These are phyloP conservation scores for Mucor lusitanicus DNA, from an alignment of 371 early-diverging fungal species.

Conservation along the genomic window DNA sequence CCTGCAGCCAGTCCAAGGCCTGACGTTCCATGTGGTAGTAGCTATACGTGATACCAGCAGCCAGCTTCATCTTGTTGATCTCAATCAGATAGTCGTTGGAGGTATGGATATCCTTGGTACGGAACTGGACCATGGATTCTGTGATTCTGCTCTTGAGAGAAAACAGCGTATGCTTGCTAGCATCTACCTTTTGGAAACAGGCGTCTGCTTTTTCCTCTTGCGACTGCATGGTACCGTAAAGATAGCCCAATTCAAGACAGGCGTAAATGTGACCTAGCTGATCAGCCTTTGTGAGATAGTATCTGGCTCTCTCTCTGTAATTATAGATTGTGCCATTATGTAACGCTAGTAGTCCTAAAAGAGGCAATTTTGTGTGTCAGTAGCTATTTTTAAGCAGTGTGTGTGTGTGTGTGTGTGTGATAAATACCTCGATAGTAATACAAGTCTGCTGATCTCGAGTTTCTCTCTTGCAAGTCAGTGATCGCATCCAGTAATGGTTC, in stretches of 20 bases:
- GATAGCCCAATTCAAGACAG: conserved; percentile 21
- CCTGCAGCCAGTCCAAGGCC: conserved; percentile 22
- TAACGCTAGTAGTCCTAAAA: conserved; percentile 14
- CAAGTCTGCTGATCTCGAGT: conserved; percentile 1
- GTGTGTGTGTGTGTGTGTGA: not conserved
- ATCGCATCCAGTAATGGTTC: conserved; percentile 2
- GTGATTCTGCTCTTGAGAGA: conserved; percentile 11
- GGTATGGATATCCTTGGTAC: conserved; percentile 1
- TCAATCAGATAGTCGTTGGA: conserved; percentile 14
- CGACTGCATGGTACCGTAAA: conserved; percentile 8
- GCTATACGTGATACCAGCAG: conserved; percentile 26
- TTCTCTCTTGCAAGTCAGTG: not conserved
- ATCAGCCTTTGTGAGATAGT: conserved; percentile 6
- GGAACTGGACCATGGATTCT: conserved; percentile 12
- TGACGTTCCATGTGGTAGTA: conserved; percentile 24
- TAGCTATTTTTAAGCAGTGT: not conserved
- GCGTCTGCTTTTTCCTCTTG: conserved; percentile 18
- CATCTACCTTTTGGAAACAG: conserved; percentile 15
- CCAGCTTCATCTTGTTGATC: conserved; percentile 19
- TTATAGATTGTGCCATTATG: conserved; percentile 13
- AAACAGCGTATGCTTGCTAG: conserved; percentile 6
- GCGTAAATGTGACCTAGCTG: conserved; percentile 17
- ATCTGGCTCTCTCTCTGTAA: conserved; percentile 6
- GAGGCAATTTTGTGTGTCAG: not conserved
- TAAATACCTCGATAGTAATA: conserved; percentile 22